Evolutionary conservation across 208 protist species (phyloP).

Genomic region (Phytomonas sp.): DNA sequence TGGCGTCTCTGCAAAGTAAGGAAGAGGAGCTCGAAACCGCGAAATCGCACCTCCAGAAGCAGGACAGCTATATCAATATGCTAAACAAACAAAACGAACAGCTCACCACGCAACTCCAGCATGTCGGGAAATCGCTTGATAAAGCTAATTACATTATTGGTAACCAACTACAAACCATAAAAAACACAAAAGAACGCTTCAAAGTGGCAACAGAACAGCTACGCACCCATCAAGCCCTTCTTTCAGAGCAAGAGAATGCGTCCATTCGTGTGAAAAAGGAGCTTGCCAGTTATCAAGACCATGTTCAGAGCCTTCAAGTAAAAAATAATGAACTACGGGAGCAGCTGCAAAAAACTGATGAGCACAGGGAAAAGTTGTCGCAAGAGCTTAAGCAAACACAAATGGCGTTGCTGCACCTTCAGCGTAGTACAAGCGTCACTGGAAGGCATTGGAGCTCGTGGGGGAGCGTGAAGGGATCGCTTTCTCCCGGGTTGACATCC

Average conservation of each 20-base stretch:
- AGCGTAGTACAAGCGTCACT: conserved; percentile 12
- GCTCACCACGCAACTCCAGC: conserved; percentile 25
- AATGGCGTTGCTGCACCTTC: conserved; percentile 68
- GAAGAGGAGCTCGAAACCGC: conserved; percentile 65
- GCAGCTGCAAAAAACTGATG: conserved; percentile 58
- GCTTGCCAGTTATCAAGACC: conserved; percentile 24
- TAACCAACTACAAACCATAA: conserved; percentile 71
- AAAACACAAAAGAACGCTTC: conserved; percentile 48
- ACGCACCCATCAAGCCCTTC: conserved; percentile 32
- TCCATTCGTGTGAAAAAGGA: conserved; percentile 42
- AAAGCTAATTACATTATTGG: conserved; percentile 86
- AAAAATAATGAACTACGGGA: conserved; percentile 56
- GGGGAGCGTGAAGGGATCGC: not conserved
- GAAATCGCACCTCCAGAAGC: conserved; percentile 59
- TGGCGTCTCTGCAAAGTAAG: conserved; percentile 24
- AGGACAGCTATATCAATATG: conserved; percentile 71
- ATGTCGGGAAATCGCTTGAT: conserved; percentile 32
- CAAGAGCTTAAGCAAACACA: conserved; percentile 71
- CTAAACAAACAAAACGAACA: conserved; percentile 68
- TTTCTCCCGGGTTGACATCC: not conserved
- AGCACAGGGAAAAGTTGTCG: conserved; percentile 45
- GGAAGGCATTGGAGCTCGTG: not conserved
- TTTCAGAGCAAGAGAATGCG: conserved; percentile 40
- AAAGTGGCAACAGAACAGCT: conserved; percentile 50
- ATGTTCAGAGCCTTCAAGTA: conserved; percentile 27